Evolutionary conservation across 2,329 filamentous ascomycete species (phyloP).

Genomic region (Alternaria brassicicola): DNA sequence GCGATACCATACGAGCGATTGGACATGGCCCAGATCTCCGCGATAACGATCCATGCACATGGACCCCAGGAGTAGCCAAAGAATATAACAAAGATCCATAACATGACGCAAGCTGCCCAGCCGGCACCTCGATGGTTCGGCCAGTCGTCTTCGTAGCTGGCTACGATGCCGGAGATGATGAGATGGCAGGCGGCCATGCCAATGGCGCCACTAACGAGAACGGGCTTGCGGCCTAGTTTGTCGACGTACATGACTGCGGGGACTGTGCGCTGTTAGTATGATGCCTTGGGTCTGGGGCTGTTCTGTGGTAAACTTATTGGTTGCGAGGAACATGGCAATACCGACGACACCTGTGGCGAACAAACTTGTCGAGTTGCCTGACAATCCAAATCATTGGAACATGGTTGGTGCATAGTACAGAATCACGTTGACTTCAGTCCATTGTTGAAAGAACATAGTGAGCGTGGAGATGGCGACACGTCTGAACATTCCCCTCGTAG

Average conservation of each 20-base stretch:
- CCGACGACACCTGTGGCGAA: conserved; percentile 74
- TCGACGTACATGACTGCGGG: conserved; percentile 71
- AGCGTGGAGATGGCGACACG: conserved; percentile 66
- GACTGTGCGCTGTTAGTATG: conserved; percentile 34
- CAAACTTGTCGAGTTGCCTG: conserved; percentile 58
- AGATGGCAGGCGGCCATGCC: conserved; percentile 75
- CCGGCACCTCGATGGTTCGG: conserved; percentile 63
- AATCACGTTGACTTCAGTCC: conserved; percentile 57
- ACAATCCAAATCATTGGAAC: conserved; percentile 56
- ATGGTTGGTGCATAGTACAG: conserved; percentile 59
- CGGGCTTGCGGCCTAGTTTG: conserved; percentile 67
- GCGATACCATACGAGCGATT: conserved; percentile 72
- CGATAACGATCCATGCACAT: conserved; percentile 74
- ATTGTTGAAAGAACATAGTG: conserved; percentile 50
- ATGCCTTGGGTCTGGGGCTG: no score
- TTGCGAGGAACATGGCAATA: conserved; percentile 68
- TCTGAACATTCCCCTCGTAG: conserved; percentile 68
- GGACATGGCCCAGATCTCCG: conserved; percentile 75
- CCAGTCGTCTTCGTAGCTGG: conserved; percentile 66
- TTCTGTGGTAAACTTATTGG: conserved; percentile 21
- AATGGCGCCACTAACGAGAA: conserved; percentile 67
- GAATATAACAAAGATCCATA: conserved; percentile 76
- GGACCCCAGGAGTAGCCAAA: conserved; percentile 80
- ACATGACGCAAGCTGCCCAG: conserved; percentile 72
- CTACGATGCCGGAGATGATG: conserved; percentile 73